Evolutionary conservation across 23 red algal genomes (phyloP).

Genomic region (Gracilaria domingensis): DNA sequence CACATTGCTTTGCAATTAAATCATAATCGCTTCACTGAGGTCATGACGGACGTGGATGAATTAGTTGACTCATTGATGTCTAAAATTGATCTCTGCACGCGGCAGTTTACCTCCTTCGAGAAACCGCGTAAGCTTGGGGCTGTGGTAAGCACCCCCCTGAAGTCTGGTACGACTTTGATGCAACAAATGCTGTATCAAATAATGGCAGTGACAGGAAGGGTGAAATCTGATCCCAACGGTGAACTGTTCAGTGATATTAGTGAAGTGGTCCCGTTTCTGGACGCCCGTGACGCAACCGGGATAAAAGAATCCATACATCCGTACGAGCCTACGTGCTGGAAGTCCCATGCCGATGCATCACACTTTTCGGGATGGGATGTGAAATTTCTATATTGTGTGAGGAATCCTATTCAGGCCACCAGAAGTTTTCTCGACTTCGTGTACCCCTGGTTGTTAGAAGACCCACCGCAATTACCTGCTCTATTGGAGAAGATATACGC

Average conservation of each 20-base stretch:
- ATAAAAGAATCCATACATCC: slow-evolving; percentile 1
- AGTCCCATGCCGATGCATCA: slow-evolving; percentile 21
- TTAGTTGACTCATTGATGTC: neutral
- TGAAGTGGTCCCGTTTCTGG: slow-evolving; percentile 41
- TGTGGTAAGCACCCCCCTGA: slow-evolving; percentile 24
- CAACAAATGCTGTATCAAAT: slow-evolving; percentile 54
- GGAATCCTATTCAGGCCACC: neutral
- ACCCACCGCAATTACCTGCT: neutral
- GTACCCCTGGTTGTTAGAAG: slow-evolving; percentile 6
- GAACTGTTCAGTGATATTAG: slow-evolving; percentile 36
- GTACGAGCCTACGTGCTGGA: slow-evolving; percentile 10
- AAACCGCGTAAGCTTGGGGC: slow-evolving; percentile 11
- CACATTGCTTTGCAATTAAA: too few species aligned
- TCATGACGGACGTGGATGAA: neutral
- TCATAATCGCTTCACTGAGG: too few species aligned
- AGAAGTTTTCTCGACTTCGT: slow-evolving; percentile 15
- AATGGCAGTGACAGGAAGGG: neutral
- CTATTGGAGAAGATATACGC: slow-evolving; percentile 1
- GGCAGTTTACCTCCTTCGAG: neutral
- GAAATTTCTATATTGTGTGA: slow-evolving; percentile 5
- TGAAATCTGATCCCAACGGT: slow-evolving; percentile 18
- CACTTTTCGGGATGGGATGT: neutral
- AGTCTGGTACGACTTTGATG: slow-evolving; percentile 46
- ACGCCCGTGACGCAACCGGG: slow-evolving; percentile 29
- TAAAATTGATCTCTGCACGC: neutral